phyloP scores from a whole-genome alignment of 306 rosid genomes.

The Quercus mongolica region DNA sequence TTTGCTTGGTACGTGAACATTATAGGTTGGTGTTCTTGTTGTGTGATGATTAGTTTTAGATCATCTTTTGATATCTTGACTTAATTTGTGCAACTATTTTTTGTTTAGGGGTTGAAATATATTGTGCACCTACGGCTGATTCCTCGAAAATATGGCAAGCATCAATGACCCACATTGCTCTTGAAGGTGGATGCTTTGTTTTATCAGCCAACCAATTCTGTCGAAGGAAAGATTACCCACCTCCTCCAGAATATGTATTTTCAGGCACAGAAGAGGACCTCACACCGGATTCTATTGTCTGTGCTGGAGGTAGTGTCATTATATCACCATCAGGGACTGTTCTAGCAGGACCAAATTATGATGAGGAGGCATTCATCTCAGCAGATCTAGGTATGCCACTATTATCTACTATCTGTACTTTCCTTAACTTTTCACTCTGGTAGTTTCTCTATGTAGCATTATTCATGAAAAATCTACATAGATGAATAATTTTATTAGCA shows the following conservation, averaged over 20 bases:
- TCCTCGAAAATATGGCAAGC: conserved; percentile 76
- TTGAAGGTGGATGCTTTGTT: conserved; percentile 96
- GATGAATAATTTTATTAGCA: background rate
- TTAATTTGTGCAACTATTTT: conserved; percentile 8
- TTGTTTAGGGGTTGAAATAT: conserved; percentile 78
- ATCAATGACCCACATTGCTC: conserved; percentile 86
- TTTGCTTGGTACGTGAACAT: background rate
- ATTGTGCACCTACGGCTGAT: conserved; percentile 96
- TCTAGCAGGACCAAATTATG: conserved; percentile 89
- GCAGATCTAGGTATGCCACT: conserved; percentile 77
- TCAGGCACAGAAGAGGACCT: conserved; percentile 64
- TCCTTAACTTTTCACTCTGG: conserved; percentile 1
- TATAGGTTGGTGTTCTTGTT: background rate
- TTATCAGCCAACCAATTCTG: conserved; percentile 86
- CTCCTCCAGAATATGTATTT: conserved; percentile 79
- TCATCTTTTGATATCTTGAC: background rate
- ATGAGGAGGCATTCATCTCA: conserved; percentile 83
- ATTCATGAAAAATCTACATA: background rate
- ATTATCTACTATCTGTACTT: background rate
- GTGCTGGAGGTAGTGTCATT: conserved; percentile 91
- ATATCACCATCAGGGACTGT: conserved; percentile 83
- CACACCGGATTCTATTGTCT: conserved; percentile 80
- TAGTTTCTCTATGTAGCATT: background rate
- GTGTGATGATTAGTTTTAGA: background rate
- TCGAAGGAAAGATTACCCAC: conserved; percentile 83